Evolutionary conservation across 345 rosid genomes (phyloP), one percentile per base, ranked within the genome.

Genomic region (Linum tenue): DNA sequence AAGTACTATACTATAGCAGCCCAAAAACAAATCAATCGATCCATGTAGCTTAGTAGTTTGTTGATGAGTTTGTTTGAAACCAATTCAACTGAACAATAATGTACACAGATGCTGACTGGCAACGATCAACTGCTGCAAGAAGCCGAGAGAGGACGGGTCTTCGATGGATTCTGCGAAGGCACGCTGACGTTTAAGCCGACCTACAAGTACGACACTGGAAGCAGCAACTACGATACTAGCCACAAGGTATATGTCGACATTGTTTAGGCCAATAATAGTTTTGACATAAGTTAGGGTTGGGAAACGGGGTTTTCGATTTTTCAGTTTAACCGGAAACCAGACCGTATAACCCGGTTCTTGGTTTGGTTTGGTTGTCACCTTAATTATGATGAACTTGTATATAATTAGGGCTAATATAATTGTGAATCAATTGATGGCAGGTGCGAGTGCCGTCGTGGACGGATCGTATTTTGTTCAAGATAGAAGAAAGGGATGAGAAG

Each of bases 41-140:
- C 7, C 12, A 15, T 14, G 7, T 42, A n/a, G n/a, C n/a, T n/a
- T n/a, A n/a, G n/a, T n/a, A 36, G 7, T 62, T 51, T 22, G 31
- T 22, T 22, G 31, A 22, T 22, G 31, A 22, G 31, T 1, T 22
- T 22, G 31, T 22, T 22, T 22, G 31, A 22, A 8, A 51, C 2
- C 41, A 39, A 14, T 2, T 3, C 3, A 9, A 5, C 4, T 40
- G 3, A 1, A 15, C 5, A 3, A n/a, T n/a, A n/a, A 5, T 59
- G 62, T 41, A 8, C 9, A 41, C 76, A 88, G 92, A 60, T 69
- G 50, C 92, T 86, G 14, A 83, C 78, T 55, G 60, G 83, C 66
- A 86, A 78, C 48, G 92, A 86, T 71, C 96, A 88, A 67, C 86
- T 88, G 42, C 65, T 84, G 39, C 89, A 73, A 70, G 91, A 88